Evolutionary conservation across 345 rosid genomes (phyloP).

Genomic region (Lepidium africanum): DNA sequence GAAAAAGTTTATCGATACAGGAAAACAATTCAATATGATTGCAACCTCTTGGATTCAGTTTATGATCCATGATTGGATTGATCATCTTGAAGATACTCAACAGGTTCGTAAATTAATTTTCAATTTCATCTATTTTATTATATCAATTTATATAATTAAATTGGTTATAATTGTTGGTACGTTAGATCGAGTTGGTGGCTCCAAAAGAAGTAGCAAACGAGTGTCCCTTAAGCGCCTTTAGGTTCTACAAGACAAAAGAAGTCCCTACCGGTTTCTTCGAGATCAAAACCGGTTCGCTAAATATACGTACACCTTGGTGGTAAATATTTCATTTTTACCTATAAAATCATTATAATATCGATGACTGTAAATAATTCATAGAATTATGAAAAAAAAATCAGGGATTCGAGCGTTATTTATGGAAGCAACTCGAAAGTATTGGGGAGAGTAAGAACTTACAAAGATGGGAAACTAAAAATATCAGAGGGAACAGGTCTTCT

Average conservation of each 20-base stretch:
- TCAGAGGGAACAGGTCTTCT: conserved; percentile 41
- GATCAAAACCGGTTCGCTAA: conserved; percentile 37
- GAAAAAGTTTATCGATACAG: conserved; percentile 37
- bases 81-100: conserved; percentile 50
- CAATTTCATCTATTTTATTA: background rate
- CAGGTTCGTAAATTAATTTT: conserved; percentile 27
- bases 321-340: background rate
- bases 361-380: background rate
- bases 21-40: conserved; percentile 56
- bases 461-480: conserved; percentile 50
- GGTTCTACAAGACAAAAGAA: conserved; percentile 42
- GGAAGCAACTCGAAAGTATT: conserved; percentile 34
- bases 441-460: conserved; percentile 38
- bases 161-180: background rate
- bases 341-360: too few species aligned
- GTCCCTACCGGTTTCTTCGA: conserved; percentile 40
- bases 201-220: conserved; percentile 37
- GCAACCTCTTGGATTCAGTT: conserved; percentile 64
- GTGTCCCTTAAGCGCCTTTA: conserved; percentile 50
- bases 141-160: background rate
- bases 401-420: conserved; percentile 58
- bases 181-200: conserved; percentile 44
- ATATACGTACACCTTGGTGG: conserved; percentile 61
- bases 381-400: background rate
- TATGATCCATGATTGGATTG: conserved; percentile 71